These are phyloP conservation scores for Ophiostoma piceae DNA, from an alignment of 2,329 filamentous ascomycete genomes.

Conservation along the genomic window DNA sequence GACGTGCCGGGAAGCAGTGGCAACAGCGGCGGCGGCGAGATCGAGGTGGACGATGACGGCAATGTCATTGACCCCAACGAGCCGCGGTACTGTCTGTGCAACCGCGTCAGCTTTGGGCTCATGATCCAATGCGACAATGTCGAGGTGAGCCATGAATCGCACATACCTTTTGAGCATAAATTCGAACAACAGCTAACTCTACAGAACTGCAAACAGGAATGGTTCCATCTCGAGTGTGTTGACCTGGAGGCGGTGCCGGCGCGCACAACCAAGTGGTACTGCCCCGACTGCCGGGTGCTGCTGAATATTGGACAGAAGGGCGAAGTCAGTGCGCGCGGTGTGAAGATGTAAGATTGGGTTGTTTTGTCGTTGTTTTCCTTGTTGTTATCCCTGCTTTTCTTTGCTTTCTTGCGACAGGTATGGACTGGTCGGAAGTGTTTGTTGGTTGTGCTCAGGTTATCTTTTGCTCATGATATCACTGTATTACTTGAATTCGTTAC, in stretches of 20 bases:
- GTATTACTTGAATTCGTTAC: background rate
- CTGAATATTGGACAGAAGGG: conserved; percentile 60
- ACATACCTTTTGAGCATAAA: background rate
- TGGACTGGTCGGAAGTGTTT: background rate
- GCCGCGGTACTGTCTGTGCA: conserved; percentile 71
- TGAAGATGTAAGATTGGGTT: conserved; percentile 39
- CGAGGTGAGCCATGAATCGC: conserved; percentile 53
- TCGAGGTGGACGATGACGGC: conserved; percentile 62
- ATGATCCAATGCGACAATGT: conserved; percentile 82
- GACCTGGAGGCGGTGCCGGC: conserved; percentile 62
- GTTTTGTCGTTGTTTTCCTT: background rate
- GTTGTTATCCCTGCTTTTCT: background rate
- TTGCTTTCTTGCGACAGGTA: background rate
- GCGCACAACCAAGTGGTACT: conserved; percentile 77
- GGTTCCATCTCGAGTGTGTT: conserved; percentile 80
- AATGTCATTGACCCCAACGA: conserved; percentile 70
- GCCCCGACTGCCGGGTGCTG: conserved; percentile 64
- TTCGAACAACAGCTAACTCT: background rate
- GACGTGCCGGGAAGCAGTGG: conserved; percentile 30
- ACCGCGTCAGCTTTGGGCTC: conserved; percentile 71
- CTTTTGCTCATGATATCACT: conserved; percentile 7
- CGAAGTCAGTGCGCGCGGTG: conserved; percentile 55
- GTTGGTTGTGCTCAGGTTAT: background rate
- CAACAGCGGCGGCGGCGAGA: conserved; percentile 45
- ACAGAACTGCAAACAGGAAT: conserved; percentile 69